Evolutionary conservation across 148 eudicot species (phyloP).

Genomic region (Dysphania ambrosioides): DNA sequence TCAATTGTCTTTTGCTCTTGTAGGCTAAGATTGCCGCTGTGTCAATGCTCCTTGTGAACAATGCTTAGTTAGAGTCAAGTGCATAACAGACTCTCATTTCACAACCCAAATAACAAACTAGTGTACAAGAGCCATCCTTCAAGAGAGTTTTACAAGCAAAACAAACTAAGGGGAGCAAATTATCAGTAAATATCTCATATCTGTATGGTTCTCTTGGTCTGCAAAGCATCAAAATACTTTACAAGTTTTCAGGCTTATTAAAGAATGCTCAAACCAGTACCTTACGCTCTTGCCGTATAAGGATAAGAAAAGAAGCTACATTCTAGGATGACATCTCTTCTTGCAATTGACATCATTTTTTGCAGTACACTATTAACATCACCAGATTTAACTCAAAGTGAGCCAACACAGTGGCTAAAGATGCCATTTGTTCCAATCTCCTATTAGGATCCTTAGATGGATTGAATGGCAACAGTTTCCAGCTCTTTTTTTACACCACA

Average conservation of each 20-base stretch:
- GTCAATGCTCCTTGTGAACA: slow-evolving; percentile 80
- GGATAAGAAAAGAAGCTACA: neutral
- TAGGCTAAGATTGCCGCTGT: slow-evolving; percentile 79
- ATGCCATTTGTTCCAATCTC: slow-evolving; percentile 87
- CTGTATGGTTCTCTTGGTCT: neutral
- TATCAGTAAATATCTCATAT: neutral
- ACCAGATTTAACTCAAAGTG: slow-evolving; percentile 29
- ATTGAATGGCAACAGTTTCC: slow-evolving; percentile 74
- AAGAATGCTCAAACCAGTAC: neutral
- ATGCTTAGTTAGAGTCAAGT: neutral
- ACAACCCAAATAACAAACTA: neutral
- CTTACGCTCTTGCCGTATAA: neutral
- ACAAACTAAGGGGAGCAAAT: neutral
- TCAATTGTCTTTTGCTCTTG: slow-evolving; percentile 92
- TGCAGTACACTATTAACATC: neutral
- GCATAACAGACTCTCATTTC: neutral
- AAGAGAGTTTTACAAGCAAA: neutral
- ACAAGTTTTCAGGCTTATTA: neutral
- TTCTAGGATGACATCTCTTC: neutral
- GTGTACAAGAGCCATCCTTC: neutral
- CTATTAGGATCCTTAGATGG: slow-evolving; percentile 61
- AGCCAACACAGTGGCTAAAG: slow-evolving; percentile 88
- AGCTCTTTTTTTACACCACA: slow-evolving; percentile 57
- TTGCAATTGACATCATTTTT: neutral
- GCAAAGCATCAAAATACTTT: neutral